Percentiles rank a stretch among this genome's conserved stretches.
phyloP scores from a whole-genome alignment of 768 basidiomycete genomes.

The Boletus tomentosulus region DNA sequence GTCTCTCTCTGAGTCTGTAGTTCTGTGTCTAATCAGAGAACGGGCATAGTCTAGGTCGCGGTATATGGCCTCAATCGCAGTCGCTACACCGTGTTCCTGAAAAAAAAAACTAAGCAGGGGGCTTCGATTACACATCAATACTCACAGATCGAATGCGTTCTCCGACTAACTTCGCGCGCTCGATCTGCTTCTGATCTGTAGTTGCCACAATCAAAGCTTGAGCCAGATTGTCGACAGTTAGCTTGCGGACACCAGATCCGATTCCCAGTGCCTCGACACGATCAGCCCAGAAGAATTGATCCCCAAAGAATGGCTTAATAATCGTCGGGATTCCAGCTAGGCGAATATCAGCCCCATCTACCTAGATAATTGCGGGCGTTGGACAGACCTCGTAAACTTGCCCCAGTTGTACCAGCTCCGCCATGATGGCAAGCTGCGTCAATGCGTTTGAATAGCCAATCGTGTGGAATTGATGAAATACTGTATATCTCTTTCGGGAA shows the following conservation, averaged over 20 bases:
- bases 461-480: conserved; percentile 85
- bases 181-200: conserved; percentile 83
- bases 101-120: conserved; percentile 1
- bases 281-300: conserved; percentile 97
- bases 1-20: conserved; percentile 21
- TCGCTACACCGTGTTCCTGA: conserved; percentile 92
- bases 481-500: conserved; percentile 78
- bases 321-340: conserved; percentile 91
- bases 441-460: conserved; percentile 92
- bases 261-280: conserved; percentile 95
- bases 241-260: conserved; percentile 81
- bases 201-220: conserved; percentile 81
- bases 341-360: conserved; percentile 1
- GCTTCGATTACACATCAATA: not conserved
- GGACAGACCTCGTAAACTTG: conserved; percentile 77
- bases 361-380: not conserved
- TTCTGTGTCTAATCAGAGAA: conserved; percentile 65
- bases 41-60: conserved; percentile 94
- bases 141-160: conserved; percentile 81
- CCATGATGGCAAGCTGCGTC: conserved; percentile 99
- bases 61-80: conserved; percentile 93
- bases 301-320: conserved; percentile 96
- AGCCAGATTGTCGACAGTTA: conserved; percentile 73
- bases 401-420: conserved; percentile 94
- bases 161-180: conserved; percentile 77